Conservation (phyloP, 225 moss, liverwort and hornwort genomes). For the Neckera pumila region DNA sequence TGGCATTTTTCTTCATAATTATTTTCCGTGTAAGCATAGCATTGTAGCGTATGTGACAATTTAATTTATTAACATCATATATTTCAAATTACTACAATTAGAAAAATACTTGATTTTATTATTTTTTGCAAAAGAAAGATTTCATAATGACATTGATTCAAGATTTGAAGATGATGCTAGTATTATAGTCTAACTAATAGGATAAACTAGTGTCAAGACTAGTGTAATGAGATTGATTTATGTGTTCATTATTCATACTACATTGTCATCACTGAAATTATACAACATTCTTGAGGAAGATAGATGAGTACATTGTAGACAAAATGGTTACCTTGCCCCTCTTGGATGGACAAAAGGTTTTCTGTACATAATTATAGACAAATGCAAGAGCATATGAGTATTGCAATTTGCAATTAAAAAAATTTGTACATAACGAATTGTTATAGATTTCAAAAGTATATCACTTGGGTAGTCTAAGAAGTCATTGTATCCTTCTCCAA, state of each 20-base stretch:
- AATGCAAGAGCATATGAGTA: background rate
- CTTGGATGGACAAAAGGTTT: rapidly evolving
- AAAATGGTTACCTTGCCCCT: background rate
- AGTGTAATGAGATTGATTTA: background rate
- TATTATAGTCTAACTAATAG: background rate
- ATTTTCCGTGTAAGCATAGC: background rate
- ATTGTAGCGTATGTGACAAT: background rate
- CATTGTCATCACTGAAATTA: background rate
- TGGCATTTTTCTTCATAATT: background rate
- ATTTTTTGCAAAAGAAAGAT: too few species aligned
- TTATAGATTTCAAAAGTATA: background rate
- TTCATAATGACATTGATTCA: background rate
- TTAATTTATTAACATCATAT: background rate
- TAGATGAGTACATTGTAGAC: background rate
- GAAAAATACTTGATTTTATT: background rate
- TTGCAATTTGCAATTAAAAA: background rate
- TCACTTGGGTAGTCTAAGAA: rapidly evolving
- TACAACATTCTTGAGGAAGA: background rate
- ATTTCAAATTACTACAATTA: background rate
- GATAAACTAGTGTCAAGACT: background rate
- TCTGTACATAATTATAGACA: background rate
- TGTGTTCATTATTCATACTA: background rate
- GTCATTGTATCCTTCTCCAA: rapidly evolving
- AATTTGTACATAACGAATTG: background rate
- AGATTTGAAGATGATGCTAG: background rate